phyloP scores from a whole-genome alignment of 1,284 basidiomycete genomes.

The Chalciporus piperatoides region DNA sequence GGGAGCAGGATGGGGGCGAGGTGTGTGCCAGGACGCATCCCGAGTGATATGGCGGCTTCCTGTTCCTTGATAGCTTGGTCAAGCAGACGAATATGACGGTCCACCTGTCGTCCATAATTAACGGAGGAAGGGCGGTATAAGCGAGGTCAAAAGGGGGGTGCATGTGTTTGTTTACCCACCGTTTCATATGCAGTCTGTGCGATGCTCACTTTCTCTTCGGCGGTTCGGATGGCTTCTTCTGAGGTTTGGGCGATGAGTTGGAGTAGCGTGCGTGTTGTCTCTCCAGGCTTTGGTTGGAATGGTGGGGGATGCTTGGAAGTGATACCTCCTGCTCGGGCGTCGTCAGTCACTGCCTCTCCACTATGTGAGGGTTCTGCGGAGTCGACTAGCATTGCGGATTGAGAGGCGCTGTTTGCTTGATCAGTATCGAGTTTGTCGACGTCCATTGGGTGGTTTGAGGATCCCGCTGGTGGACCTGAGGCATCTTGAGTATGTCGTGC shows the following conservation, averaged over 20 bases:
- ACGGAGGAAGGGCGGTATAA: slow-evolving; percentile 4
- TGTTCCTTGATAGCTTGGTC: slow-evolving; percentile 74
- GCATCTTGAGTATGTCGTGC: neutral
- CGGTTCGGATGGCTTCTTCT: slow-evolving; percentile 57
- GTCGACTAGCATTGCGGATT: slow-evolving; percentile 9
- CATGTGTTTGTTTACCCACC: slow-evolving; percentile 37
- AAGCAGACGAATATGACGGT: slow-evolving; percentile 67
- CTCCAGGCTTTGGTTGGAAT: slow-evolving; percentile 17
- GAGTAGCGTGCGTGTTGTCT: slow-evolving; percentile 48
- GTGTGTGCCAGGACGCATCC: slow-evolving; percentile 50
- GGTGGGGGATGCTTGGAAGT: neutral
- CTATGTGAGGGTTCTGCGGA: neutral
- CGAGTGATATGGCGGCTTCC: slow-evolving; percentile 55
- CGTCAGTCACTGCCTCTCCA: neutral
- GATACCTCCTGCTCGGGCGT: neutral
- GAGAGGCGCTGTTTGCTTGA: neutral
- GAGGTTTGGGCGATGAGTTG: slow-evolving; percentile 54
- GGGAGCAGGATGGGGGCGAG: slow-evolving; percentile 55
- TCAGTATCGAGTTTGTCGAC: neutral
- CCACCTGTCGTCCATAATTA: slow-evolving; percentile 41
- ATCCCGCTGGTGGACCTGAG: neutral
- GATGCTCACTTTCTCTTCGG: slow-evolving; percentile 71
- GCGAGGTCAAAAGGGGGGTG: neutral
- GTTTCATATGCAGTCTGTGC: slow-evolving; percentile 66
- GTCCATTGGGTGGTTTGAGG: slow-evolving; percentile 1